Base-by-base conservation (phyloP, 169 alveolate genomes). In the Plasmodium reichenowi region DNA sequence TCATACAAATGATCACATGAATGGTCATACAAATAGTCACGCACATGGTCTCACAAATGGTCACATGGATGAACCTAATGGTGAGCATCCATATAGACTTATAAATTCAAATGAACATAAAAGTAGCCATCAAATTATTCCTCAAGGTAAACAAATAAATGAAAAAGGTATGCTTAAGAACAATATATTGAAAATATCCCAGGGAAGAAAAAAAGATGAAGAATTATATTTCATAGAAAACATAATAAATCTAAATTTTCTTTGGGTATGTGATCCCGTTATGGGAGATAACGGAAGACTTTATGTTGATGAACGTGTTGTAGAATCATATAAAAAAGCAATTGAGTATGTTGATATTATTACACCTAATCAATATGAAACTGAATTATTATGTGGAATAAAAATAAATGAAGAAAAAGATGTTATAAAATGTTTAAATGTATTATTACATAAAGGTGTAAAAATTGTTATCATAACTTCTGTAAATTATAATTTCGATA, bases 211-310 rank as follows among this genome's bases (percentile, higher is more conserved):
- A 32, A 17, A 59, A 59, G 63, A 17, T 59, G 71, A 74, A 10
- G 63, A 43, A 24, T 24, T 24, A 58, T 74, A 38, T 17, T 83
- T 17, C 13, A 56, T 83, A 13, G 85, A 48, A 43, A 68, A 83
- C 22, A 2, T 83, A 83, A 59, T 68, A 10, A 45, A 58, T 3
- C 3, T 32, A n/a, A 72, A 68, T 38, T 83, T 32, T 63, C 63
- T 83, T 24, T 83, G 91, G 91, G 8, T 83, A 1, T 83, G 91
- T 72, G 91, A 83, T 29, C 91, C 91, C 12, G 91, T 83, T 43
- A 47, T 83, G 85, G 91, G 85, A 32, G 91, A 83, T 47, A 32
- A 83, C 32, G 85, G 85, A 29, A 83, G 17, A 29, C 26, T 83
- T 38, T 83, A 83, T 72, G 91, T 83, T 12, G 66, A 83, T 38